Percentiles rank a stretch among this genome's conserved stretches.
phyloP scores from a whole-genome alignment of 306 rosid species.

The Inga oerstediana region DNA sequence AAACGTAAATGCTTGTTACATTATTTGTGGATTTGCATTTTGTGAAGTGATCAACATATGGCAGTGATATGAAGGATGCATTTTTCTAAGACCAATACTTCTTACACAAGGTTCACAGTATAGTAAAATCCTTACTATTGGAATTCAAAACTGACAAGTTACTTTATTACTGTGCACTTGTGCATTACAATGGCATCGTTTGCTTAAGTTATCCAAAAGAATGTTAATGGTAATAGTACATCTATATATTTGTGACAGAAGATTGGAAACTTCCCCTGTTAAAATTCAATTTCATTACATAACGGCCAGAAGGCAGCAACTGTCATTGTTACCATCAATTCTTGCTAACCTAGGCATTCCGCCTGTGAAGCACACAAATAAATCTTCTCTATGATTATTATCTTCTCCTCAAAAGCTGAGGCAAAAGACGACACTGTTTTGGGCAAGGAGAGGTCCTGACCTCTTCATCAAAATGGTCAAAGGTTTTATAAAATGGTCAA shows the following conservation, averaged over 20 bases:
- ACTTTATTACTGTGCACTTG: conserved; percentile 11
- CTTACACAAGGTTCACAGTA: conserved; percentile 1
- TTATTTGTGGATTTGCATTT: conserved; percentile 10
- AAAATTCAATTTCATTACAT: not conserved
- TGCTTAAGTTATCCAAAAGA: conserved; percentile 4
- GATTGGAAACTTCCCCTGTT: not conserved
- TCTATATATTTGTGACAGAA: not conserved
- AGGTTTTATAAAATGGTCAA: too few relatives aligned
- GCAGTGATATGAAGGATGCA: conserved; percentile 4
- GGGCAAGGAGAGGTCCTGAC: too few relatives aligned
- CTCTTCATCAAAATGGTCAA: too few relatives aligned
- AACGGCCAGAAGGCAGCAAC: not conserved
- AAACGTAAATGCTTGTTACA: conserved; percentile 3
- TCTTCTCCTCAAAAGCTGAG: too few relatives aligned
- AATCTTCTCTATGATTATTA: too few relatives aligned
- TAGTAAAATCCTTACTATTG: conserved; percentile 2
- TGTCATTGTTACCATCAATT: not conserved
- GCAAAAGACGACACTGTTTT: too few relatives aligned
- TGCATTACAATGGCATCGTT: not conserved
- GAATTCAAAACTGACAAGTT: not conserved
- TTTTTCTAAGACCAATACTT: not conserved
- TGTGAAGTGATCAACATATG: conserved; percentile 2
- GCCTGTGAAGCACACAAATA: too few relatives aligned
- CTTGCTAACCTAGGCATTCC: too few relatives aligned
- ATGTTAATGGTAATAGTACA: not conserved